Evolutionary conservation across 2,329 filamentous ascomycete species (phyloP).

Genomic region (Ophiostoma ulmi): DNA sequence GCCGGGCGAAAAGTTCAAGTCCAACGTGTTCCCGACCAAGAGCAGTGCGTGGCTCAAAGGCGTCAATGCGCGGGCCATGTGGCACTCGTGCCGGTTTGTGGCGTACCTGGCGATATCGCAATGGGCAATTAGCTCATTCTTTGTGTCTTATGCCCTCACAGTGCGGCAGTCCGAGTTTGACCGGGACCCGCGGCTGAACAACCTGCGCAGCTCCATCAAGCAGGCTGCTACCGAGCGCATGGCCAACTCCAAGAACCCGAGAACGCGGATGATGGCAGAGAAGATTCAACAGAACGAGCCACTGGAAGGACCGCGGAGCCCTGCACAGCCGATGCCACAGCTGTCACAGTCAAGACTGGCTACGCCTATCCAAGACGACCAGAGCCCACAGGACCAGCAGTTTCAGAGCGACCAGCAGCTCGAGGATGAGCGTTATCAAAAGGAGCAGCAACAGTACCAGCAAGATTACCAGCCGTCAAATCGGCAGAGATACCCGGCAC

Average conservation of each 20-base stretch:
- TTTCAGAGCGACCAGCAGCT: slow-evolving; percentile 14
- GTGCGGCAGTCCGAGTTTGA: not conserved
- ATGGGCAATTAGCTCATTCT: slow-evolving; percentile 11
- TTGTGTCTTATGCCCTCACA: slow-evolving; percentile 7
- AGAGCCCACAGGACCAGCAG: not conserved
- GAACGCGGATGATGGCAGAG: not conserved
- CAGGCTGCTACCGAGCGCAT: not conserved
- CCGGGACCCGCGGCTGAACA: not conserved
- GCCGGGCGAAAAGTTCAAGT: slow-evolving; percentile 23
- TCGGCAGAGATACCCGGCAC: not conserved
- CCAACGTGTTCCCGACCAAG: slow-evolving; percentile 23
- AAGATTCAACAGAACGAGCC: not conserved
- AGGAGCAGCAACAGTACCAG: slow-evolving; percentile 9
- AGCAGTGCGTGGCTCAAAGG: slow-evolving; percentile 17
- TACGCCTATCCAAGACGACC: not conserved
- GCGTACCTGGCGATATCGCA: slow-evolving; percentile 24
- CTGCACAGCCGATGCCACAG: not conserved
- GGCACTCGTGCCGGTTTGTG: slow-evolving; percentile 25
- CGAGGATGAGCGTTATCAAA: slow-evolving; percentile 8
- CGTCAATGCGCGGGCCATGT: slow-evolving; percentile 20
- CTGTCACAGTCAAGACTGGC: not conserved
- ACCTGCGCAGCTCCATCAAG: not conserved
- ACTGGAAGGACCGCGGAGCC: not conserved
- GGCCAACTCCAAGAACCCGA: not conserved
- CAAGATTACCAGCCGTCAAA: not conserved